Conservation (phyloP, 768 basidiomycete species). For the Kwoniella dejecticola region DNA sequence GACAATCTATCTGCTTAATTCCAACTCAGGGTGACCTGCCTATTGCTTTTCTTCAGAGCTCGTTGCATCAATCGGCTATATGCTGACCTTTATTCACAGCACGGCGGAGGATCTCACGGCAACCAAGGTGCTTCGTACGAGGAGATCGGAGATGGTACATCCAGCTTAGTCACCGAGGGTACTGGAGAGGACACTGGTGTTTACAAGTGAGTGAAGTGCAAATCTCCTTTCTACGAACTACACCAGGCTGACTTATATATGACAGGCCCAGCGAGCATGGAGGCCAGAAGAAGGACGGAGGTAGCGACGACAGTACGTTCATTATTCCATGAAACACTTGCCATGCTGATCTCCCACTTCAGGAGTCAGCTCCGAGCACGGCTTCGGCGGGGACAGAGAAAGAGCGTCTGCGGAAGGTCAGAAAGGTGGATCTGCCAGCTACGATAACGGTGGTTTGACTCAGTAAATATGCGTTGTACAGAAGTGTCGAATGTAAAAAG, state of each 20-base stretch:
- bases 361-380: constrained; percentile 42
- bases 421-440: constrained; percentile 51
- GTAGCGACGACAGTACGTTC: constrained; percentile 34
- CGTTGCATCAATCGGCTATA: too few relatives aligned
- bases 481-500: too few relatives aligned
- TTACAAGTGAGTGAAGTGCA: constrained; percentile 46
- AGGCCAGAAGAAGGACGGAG: constrained; percentile 39
- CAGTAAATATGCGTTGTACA: constrained; percentile 22
- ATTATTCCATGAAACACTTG: not conserved
- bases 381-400: constrained; percentile 39
- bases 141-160: constrained; percentile 48
- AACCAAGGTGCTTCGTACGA: constrained; percentile 43
- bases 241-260: not conserved
- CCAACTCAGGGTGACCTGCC: not conserved
- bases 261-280: constrained; percentile 46
- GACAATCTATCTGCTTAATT: too few relatives aligned
- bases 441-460: constrained; percentile 52
- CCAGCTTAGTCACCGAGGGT: constrained; percentile 46
- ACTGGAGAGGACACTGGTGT: constrained; percentile 45
- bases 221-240: not conserved
- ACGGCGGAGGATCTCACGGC: constrained; percentile 48
- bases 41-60: not conserved
- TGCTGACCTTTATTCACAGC: constrained; percentile 11
- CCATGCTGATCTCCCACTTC: not conserved
- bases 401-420: constrained; percentile 44